These are phyloP conservation scores for Candida tetrigidarum DNA, from an alignment of 1,139 yeast genomes.

Conservation along the genomic window DNA sequence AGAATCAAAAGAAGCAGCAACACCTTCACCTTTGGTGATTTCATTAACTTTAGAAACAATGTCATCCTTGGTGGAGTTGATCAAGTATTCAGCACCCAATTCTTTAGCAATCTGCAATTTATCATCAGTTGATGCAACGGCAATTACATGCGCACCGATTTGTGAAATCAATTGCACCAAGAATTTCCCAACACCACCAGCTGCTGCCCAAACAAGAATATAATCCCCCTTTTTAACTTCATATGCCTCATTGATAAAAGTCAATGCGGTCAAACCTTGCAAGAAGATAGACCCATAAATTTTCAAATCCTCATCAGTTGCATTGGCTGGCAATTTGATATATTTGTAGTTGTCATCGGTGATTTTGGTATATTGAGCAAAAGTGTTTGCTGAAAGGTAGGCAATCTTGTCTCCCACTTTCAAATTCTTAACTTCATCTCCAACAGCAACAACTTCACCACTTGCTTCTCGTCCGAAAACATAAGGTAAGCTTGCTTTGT, in stretches of 20 bases:
- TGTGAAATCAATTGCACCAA: slow-evolving; percentile 63
- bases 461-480: slow-evolving; percentile 85
- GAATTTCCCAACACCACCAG: slow-evolving; percentile 88
- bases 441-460: slow-evolving; percentile 74
- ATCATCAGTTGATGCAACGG: slow-evolving; percentile 76
- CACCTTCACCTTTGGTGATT: slow-evolving; percentile 74
- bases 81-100: slow-evolving; percentile 75
- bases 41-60: slow-evolving; percentile 62
- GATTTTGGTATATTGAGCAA: slow-evolving; percentile 72
- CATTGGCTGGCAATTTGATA: slow-evolving; percentile 51
- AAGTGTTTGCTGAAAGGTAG: slow-evolving; percentile 54
- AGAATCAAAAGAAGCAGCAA: slow-evolving; percentile 73
- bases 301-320: slow-evolving; percentile 52
- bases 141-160: slow-evolving; percentile 81
- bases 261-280: slow-evolving; percentile 81
- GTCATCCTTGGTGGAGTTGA: slow-evolving; percentile 63
- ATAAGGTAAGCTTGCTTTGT: slow-evolving; percentile 55
- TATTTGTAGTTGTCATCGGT: slow-evolving; percentile 31
- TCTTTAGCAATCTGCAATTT: slow-evolving; percentile 62
- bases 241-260: slow-evolving; percentile 70
- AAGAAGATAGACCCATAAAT: slow-evolving; percentile 62
- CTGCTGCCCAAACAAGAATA: slow-evolving; percentile 86
- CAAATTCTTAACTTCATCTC: slow-evolving; percentile 57
- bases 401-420: slow-evolving; percentile 76
- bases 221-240: slow-evolving; percentile 68